Evolutionary conservation across 176 grass and related monocot species (phyloP), one percentile per base, ranked within the genome.

Genomic region (Zea luxurians): DNA sequence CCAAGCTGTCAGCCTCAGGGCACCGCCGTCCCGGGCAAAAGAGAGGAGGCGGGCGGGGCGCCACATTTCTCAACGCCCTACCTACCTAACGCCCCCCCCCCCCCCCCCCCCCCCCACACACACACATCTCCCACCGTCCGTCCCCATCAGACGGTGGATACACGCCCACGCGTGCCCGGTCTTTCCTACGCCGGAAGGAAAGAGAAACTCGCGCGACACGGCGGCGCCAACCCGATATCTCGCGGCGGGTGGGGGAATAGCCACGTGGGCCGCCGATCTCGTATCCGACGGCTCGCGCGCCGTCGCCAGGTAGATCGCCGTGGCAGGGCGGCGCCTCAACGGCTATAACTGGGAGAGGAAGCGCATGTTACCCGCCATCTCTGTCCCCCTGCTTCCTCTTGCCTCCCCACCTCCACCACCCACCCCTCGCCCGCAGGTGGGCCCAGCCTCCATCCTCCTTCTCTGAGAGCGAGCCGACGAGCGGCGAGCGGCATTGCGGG

Each of bases 291-390:
- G 86, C 2, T 0, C 0, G 0, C 0, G 8, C 2, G 4, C 0
- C 76, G 13, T 64, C 64, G 64, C 55, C 64, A 34, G 77, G 49
- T 79, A 6, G 16, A 20, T 27, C 58, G 37, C 63, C 11, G 63
- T 42, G 69, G 61, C 81, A 0, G 73, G 21, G 49, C 74, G 72
- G 73, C 67, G 73, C 66, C 78, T 64, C 83, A 85, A 89, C 87
- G 87, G 83, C 87, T 89, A 89, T 89, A 89, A 89, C 52, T 78
- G 67, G 36, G 78, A 77, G 73, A 73, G 58, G 52, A 68, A 66
- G 20, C 77, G 73, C 78, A 85, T 82, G 78, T 82, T 89, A 85
- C 87, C 87, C 87, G 83, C 87, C 83, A 89, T 85, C 42, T 68
- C 73, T 73, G 78, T 85, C 78, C 64, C 48, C 74, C 74, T 57